Evolutionary conservation across 2,329 filamentous ascomycete species (phyloP).

Genomic region (Hirsutella thompsonii): DNA sequence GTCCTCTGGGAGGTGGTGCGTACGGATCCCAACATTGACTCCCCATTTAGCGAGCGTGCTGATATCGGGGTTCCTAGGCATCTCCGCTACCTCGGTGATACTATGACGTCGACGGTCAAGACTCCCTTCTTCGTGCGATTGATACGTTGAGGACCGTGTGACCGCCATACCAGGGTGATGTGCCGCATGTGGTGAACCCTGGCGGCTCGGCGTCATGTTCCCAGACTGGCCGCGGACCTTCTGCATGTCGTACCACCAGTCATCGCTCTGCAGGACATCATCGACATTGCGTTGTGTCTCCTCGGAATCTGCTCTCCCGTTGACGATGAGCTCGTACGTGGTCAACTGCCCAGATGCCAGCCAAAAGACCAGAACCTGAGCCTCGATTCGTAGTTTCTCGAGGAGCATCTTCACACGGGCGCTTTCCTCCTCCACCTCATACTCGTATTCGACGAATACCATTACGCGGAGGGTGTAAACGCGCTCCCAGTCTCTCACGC

Average conservation of each 20-base stretch:
- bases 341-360: slow-evolving; percentile 59
- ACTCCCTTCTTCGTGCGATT: slow-evolving; percentile 22
- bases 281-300: slow-evolving; percentile 50
- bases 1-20: slow-evolving; percentile 54
- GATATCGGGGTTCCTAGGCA: slow-evolving; percentile 48
- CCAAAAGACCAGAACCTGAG: slow-evolving; percentile 69
- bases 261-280: slow-evolving; percentile 53
- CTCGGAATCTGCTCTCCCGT: slow-evolving; percentile 45
- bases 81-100: slow-evolving; percentile 45
- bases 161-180: slow-evolving; percentile 30
- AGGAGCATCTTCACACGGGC: slow-evolving; percentile 59
- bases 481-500: slow-evolving; percentile 68
- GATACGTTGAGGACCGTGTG: slow-evolving; percentile 28
- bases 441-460: slow-evolving; percentile 83
- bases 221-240: slow-evolving; percentile 30
- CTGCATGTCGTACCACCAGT: slow-evolving; percentile 74
- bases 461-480: slow-evolving; percentile 62
- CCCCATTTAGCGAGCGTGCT: slow-evolving; percentile 41
- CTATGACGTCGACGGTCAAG: slow-evolving; percentile 26
- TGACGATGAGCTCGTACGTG: slow-evolving; percentile 68
- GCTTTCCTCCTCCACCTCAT: slow-evolving; percentile 67
- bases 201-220: slow-evolving; percentile 25
- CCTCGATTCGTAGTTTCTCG: slow-evolving; percentile 71
- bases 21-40: slow-evolving; percentile 61
- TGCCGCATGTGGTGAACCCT: slow-evolving; percentile 29